Evolutionary conservation across 2,329 filamentous ascomycete genomes (phyloP), one percentile per base, ranked within the genome.

Genomic region (Nemania diffusa): DNA sequence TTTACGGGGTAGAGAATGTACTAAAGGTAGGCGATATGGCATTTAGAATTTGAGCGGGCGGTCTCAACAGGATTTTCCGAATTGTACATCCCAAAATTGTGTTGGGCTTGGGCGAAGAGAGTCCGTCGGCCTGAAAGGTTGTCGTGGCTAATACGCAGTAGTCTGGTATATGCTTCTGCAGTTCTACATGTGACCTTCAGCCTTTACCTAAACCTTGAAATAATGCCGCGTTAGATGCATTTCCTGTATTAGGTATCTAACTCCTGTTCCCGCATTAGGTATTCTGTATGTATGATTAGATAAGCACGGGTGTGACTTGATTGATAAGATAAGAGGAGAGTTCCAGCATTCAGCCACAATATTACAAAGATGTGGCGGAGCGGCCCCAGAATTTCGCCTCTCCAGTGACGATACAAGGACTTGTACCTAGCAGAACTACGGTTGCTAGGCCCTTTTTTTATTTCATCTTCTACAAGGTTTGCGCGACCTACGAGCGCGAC

Each of bases 401-500:
- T 57, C 50, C 52, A 44, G 27, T 34, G 50, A 56, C 42, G 24
- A 57, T 48, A 61, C 24, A n/a, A n/a, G n/a, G n/a, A n/a, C n/a
- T n/a, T 44, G 29, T 57, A 34, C 22, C 29, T 58, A 13, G 34
- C 57, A 62, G 20, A 34, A 32, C 34, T 26, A 13, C 52, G 22
- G 13, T 27, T 27, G 34, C 32, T 57, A 20, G 34, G 20, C 51
- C 11, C 40, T 3, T 20, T 44, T 22, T 32, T 17, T 29, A 50
- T 57, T n/a, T 34, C 27, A 37, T 46, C 40, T 34, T 57, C 29
- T n/a, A 44, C 40, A n/a, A 22, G 37, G 40, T 57, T 34, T 20
- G 53, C 56, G 60, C 46, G 26, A 37, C 22, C 40, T 17, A 46
- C 59, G 46, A 62, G 59, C 59, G 67, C 63, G 59, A 64, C 67